A percentile compares a stretch with the other conserved stretches of the same genome.
Conservation (phyloP, 495 filamentous ascomycete genomes). For the Xylaria curta region DNA sequence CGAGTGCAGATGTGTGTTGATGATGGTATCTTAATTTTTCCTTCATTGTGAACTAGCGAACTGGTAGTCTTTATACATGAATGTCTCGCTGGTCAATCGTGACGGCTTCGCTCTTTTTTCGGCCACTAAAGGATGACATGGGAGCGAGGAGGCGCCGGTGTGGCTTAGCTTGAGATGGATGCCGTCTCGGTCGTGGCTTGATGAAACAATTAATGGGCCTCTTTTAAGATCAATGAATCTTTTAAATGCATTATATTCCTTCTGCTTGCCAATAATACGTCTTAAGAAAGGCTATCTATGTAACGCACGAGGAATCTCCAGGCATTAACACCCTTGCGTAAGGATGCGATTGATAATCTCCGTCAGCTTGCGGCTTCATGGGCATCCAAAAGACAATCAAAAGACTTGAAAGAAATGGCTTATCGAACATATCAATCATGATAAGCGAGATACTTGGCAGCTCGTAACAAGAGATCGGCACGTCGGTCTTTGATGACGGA, state of each 20-base stretch:
- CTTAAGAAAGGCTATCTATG: neutral
- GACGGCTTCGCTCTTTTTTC: slow-evolving; percentile 21
- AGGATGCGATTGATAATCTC: neutral
- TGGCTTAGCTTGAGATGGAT: neutral
- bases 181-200: slow-evolving; percentile 14
- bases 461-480: neutral
- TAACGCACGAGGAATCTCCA: neutral
- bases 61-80: neutral
- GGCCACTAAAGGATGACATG: neutral
- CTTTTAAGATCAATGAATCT: neutral
- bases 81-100: too few species aligned
- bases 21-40: neutral
- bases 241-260: neutral
- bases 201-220: neutral
- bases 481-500: slow-evolving; percentile 5
- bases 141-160: slow-evolving; percentile 4
- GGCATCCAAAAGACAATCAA: neutral
- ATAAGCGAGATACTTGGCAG: neutral
- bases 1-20: neutral
- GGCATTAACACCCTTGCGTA: neutral
- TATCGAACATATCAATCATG: slow-evolving; percentile 7
- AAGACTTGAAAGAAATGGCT: neutral
- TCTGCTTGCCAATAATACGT: neutral
- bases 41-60: neutral
- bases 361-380: slow-evolving; percentile 1